phyloP scores from a whole-genome alignment of 192 early-diverging fungal species.

The Backusella tuberculispora region DNA sequence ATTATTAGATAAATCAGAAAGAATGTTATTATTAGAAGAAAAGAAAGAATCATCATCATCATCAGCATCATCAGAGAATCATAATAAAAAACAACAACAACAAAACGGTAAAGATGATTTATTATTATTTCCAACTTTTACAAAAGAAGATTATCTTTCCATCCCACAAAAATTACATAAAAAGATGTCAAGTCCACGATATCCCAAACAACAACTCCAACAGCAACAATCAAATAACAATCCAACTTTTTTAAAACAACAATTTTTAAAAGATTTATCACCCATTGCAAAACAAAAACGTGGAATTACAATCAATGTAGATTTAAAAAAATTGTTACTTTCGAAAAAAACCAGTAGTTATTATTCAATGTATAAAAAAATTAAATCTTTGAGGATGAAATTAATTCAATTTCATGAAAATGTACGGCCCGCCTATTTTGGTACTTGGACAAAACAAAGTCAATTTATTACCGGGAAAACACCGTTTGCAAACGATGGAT shows the following conservation, averaged over 20 bases:
- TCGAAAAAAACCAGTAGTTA: neutral
- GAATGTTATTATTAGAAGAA: constrained; percentile 13
- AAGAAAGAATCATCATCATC: neutral
- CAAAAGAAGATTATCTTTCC: neutral
- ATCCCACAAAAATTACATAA: neutral
- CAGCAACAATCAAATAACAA: constrained; percentile 23
- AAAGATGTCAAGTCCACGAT: no score
- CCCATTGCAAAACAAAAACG: neutral
- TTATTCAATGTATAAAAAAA: constrained; percentile 22
- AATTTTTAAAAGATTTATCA: constrained; percentile 14
- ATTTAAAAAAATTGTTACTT: constrained; percentile 35
- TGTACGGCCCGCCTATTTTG: constrained; percentile 77
- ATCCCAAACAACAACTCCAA: neutral
- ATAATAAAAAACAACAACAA: neutral
- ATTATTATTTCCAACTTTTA: neutral
- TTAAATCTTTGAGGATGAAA: constrained; percentile 52
- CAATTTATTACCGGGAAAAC: constrained; percentile 56
- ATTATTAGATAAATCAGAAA: constrained; percentile 9
- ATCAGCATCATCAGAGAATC: neutral
- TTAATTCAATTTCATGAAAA: constrained; percentile 73
- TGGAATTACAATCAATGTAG: constrained; percentile 12
- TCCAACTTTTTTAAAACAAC: constrained; percentile 53
- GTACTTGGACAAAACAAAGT: constrained; percentile 78
- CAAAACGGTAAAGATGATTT: neutral
- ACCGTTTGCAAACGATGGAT: constrained; percentile 67